Percentiles rank a stretch among this genome's conserved stretches.
Evolutionary conservation across 768 basidiomycete species (phyloP).

Genomic region (Infundibulicybe gibba): DNA sequence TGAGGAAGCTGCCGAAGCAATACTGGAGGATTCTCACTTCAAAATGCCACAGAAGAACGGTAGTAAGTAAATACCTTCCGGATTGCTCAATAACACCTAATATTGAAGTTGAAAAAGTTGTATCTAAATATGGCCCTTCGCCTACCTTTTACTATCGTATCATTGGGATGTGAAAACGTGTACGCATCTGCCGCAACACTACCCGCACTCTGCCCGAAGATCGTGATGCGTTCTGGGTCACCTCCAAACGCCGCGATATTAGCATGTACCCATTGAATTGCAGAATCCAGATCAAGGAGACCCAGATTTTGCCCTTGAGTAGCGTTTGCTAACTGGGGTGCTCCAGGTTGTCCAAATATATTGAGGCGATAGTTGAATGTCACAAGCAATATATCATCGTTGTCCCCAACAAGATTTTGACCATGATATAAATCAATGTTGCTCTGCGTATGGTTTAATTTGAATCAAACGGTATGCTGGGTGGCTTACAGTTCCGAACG

Average conservation of each 20-base stretch:
- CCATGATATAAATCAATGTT: constrained; percentile 20
- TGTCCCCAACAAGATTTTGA: constrained; percentile 22
- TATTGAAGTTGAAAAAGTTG: background rate
- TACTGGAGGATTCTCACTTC: background rate
- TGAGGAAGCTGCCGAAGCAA: constrained; percentile 1
- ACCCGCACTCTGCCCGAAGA: constrained; percentile 31
- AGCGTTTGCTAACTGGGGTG: constrained; percentile 21
- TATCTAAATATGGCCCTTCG: background rate
- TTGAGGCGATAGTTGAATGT: constrained; percentile 31
- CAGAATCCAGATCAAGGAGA: constrained; percentile 26
- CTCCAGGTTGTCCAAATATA: constrained; percentile 30
- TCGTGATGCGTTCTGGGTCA: constrained; percentile 27
- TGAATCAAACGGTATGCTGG: background rate
- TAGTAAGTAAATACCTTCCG: no score
- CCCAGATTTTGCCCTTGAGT: constrained; percentile 27
- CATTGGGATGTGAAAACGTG: constrained; percentile 23
- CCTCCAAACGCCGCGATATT: constrained; percentile 39
- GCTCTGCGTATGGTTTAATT: constrained; percentile 11
- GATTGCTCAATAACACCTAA: constrained; percentile 20
- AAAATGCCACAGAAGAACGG: constrained; percentile 10
- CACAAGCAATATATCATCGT: constrained; percentile 26
- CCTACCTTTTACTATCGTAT: constrained; percentile 23
- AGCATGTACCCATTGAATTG: constrained; percentile 36
- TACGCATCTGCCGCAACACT: constrained; percentile 21
- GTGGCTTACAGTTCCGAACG: constrained; percentile 24